Base-by-base conservation (phyloP, 2,329 filamentous ascomycete species). In the Colletotrichum salicis region DNA sequence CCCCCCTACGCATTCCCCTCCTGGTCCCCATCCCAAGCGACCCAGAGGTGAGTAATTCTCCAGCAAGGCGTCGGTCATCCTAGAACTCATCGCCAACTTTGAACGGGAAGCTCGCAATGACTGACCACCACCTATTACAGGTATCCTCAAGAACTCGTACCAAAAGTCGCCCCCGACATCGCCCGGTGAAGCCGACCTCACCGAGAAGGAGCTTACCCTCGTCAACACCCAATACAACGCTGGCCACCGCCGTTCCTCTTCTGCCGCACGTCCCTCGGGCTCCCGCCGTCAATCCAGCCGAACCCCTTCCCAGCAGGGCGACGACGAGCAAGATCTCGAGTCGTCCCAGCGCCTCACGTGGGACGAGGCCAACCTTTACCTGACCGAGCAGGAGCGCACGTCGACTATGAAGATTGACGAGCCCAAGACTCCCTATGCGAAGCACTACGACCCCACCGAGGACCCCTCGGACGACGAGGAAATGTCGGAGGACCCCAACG, bases 361-460 rank as follows among this genome's bases (percentile, higher is more conserved):
- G 96, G 96, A 99, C 82, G 96, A 99, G 85, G 96, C 94, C 57
- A 99, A 99, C 80, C 89, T 99, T 37, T 99, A 98, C 84, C 89
- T 99, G 64, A 96, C 96, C 8, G 96, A 99, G 84, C 96, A 98
- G 83, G 94, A 98, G 83, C 95, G 94, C 83, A 94, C 92, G 71
- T 92, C 93, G 73, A 98, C 95, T 71, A 99, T 99, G 96, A 99
- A 98, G 87, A 99, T 99, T 75, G 94, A 95, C 76, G 96, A 99
- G 85, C 96, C 96, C 73, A 99, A 99, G 88, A 99, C 96, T 8
- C 96, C 96, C 5, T 99, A 96, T 81, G 96, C 94, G 45, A 93
- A 92, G 79, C 94, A 95, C 78, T 98, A 98, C 82, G 94, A 98
- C 79, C 95, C 95, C 5, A 82, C 91, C 54, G 94, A 98, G 79